Base-by-base conservation (phyloP, 768 basidiomycete genomes). In the Termitomyces sp. region DNA sequence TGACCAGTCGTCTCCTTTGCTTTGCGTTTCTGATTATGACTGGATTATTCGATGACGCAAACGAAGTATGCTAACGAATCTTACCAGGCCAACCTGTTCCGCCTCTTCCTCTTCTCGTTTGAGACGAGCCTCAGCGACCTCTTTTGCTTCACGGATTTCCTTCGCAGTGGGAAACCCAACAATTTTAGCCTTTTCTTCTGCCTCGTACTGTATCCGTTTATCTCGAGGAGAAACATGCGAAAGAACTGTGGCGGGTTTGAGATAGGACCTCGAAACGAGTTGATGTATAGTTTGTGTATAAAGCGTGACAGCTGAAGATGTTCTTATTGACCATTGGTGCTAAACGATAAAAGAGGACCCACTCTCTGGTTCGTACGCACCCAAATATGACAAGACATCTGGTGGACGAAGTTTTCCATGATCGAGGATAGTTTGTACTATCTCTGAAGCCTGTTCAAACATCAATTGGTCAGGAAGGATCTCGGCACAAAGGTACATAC, bases 341-440 rank as follows among this genome's bases (percentile, higher is more conserved):
- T 21, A 5, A 27, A 25, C 31, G 25, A 55, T 9, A 23, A 35
- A 40, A 14, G 29, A 34, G 27, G 55, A 35, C 53, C 69, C 64
- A 89, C 91, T 75, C 73, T 87, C 88, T 12, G 76, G 68, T 62
- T 90, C 84, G 56, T 71, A 72, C 16, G 74, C 71, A 10, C 81
- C 78, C 29, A 87, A 69, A 40, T 72, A 69, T 17, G 77, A 72
- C 25, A 89, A 62, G 46, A 96, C 84, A 55, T 93, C 87, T 63
- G 83, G 83, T 3, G 86, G 79, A 47, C 84, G 84, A 65, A 96
- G 80, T 69, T 94, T 95, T 37, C 95, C 95, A 66, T 93, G 87
- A 65, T 94, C 85, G 53, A 96, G 74, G 27, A 96, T 75, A 11
- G 85, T 72, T 63, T 86, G 84, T 21, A 97, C 75, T 53, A 98